Evolutionary conservation across 345 rosid species (phyloP), one percentile per base, ranked within the genome.

Genomic region (Eucalyptus tenuipes): DNA sequence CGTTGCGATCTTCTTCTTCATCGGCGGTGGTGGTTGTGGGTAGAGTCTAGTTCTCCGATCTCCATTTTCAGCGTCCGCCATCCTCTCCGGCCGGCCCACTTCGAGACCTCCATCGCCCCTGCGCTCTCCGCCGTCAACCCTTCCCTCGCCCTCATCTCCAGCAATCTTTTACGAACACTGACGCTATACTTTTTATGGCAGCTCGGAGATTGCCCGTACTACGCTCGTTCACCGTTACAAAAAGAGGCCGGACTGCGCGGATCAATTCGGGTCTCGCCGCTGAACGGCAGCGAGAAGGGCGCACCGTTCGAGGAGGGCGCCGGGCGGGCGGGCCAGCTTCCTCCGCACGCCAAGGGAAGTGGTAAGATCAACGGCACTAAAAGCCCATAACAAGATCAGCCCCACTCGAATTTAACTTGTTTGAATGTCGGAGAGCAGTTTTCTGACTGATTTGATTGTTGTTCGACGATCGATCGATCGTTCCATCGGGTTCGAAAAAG

Each of bases 1-100:
- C 7, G n/a, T 25, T 24, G 7, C n/a, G 64, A 25, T 57, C 64
- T 57, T 25, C n/a, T 22, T 20, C 59, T 55, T 55, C 59, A 18
- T 93, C 94, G 15, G 93, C 96, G 16, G 20, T 50, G 98, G 99
- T 94, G n/a, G n/a, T n/a, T n/a, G n/a, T n/a, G 92, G 59, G 6
- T n/a, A n/a, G n/a, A 10, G 99, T 97, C 90, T 99, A 97, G 93
- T 93, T 96, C 33, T 97, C 98, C 66, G 99, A 97, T 94, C 99
- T 96, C 88, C 99, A 97, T 91, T 97, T 97, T 52, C 94, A 97
- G 99, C 86, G 97, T 97, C 86, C 97, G 94, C 92, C 94, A 96
- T 42, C 99, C 98, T 45, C 93, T 95, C 25, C 94, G 98, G 92
- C 98, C 97, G 82, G 87, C 91, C 27, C 22, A 50, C 55, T 50